Evolutionary conservation across 2,329 filamentous ascomycete species (phyloP).

Genomic region (Claviceps humidiphila): DNA sequence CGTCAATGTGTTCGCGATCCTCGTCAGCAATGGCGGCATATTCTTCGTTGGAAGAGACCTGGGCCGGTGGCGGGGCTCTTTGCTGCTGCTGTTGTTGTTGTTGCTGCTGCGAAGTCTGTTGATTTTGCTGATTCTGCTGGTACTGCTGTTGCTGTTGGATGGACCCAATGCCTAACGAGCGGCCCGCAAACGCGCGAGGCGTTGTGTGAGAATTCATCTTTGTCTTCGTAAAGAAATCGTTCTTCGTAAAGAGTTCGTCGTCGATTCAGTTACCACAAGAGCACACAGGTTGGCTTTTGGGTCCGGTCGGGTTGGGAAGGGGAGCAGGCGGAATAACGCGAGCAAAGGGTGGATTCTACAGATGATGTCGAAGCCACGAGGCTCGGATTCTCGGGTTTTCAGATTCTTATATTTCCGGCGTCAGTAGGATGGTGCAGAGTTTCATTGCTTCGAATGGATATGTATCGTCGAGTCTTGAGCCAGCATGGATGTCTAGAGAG

Average conservation of each 20-base stretch:
- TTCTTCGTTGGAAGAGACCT: slow-evolving; percentile 24
- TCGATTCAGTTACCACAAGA: background rate
- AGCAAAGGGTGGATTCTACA: background rate
- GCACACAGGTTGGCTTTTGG: background rate
- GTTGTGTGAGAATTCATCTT: slow-evolving; percentile 26
- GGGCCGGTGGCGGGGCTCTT: slow-evolving; percentile 18
- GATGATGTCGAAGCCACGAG: background rate
- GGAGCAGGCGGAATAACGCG: background rate
- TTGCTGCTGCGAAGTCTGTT: slow-evolving; percentile 10
- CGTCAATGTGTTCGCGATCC: slow-evolving; percentile 83
- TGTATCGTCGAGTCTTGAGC: background rate
- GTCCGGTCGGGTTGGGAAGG: background rate
- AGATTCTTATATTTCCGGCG: too few species aligned
- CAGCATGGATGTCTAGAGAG: background rate
- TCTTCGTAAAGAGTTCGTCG: background rate
- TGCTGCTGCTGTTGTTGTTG: slow-evolving; percentile 11
- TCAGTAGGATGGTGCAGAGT: background rate
- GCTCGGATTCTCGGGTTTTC: background rate
- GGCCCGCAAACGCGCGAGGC: slow-evolving; percentile 22
- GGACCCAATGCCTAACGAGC: slow-evolving; percentile 20
- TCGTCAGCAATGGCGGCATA: slow-evolving; percentile 57
- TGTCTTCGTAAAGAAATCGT: background rate
- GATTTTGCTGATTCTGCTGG: slow-evolving; percentile 19
- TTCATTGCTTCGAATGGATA: background rate
- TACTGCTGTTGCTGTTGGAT: slow-evolving; percentile 19